Base-by-base conservation (phyloP, 495 filamentous ascomycete species). In the Aspergillus mulundensis region DNA sequence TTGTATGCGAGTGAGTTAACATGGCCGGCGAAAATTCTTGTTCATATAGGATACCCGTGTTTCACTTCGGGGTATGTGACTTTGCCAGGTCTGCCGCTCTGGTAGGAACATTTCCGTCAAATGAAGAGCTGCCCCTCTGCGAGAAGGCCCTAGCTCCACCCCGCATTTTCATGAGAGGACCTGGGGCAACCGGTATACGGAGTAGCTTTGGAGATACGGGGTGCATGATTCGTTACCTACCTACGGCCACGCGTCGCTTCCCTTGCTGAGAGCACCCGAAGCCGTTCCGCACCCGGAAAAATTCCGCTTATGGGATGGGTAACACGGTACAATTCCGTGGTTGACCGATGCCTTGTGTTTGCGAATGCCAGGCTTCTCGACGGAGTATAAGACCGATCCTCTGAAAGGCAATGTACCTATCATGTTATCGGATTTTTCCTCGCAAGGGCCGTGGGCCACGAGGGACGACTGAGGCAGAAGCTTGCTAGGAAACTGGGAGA, bases 61-160 rank as follows among this genome's bases (percentile, higher is more conserved):
- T 23, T 43, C 25, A 10, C 36, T 23, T 50, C 18, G 15, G 48
- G 18, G 12, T 10, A 32, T 15, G 11, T 21, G 14, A 16, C 25
- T 32, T 36, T 21, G 24, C 44, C 32, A 36, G 24, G 43, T 59
- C 56, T 41, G 44, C 56, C 48, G 44, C 56, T 25, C 42, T 42
- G 34, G 38, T 18, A 59, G 56, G 56, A 59, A 59, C 44, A 19
- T 50, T 59, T 59, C 56, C 56, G 56, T 54, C 36, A 18, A 45
- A 43, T 18, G 30, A 12, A 44, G 24, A 5, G 19, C 4, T n/a
- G 18, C 44, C n/a, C n/a, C n/a, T n/a, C n/a, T n/a, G n/a, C n/a
- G n/a, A n/a, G n/a, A 6, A 42, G 34, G 28, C 36, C 20, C 10
- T 6, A 20, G 38, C 6, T 36, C 25, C 53, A 43, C 50, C 50